Percentiles rank a stretch among this genome's conserved stretches.
These are phyloP conservation scores for Solanum dulcamara DNA, from an alignment of 257 asterid genomes.

Conservation along the genomic window DNA sequence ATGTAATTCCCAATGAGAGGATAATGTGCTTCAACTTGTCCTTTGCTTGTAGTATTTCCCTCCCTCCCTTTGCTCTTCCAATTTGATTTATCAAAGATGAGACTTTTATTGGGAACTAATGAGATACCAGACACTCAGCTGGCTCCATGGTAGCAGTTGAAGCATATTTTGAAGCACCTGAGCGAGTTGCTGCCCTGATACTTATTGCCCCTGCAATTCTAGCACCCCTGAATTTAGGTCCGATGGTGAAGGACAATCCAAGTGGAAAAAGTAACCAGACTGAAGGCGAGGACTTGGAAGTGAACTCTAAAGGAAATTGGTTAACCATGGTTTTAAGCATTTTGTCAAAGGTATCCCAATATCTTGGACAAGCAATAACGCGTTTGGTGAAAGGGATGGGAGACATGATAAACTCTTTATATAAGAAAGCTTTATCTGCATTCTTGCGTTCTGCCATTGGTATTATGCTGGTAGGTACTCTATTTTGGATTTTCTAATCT, in stretches of 20 bases:
- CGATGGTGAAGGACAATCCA: constrained; percentile 16
- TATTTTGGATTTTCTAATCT: neutral
- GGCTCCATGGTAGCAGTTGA: constrained; percentile 90
- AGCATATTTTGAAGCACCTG: constrained; percentile 87
- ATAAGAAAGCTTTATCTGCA: constrained; percentile 52
- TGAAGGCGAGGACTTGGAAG: constrained; percentile 23
- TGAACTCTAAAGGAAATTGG: constrained; percentile 13
- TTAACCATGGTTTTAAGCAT: constrained; percentile 21
- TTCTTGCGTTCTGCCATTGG: constrained; percentile 72
- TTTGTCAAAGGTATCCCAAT: constrained; percentile 33
- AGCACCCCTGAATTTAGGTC: constrained; percentile 40
- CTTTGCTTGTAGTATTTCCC: neutral
- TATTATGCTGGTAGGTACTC: constrained; percentile 49
- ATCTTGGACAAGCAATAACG: constrained; percentile 24
- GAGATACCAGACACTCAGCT: constrained; percentile 78
- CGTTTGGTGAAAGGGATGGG: constrained; percentile 42
- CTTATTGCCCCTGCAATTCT: constrained; percentile 89
- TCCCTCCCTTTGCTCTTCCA: neutral
- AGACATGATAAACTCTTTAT: constrained; percentile 44
- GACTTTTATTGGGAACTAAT: constrained; percentile 6
- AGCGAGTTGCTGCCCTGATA: constrained; percentile 81
- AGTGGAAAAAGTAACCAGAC: constrained; percentile 23
- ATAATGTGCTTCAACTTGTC: neutral
- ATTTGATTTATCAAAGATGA: neutral
- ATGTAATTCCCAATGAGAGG: neutral